phyloP scores from a whole-genome alignment of 2,329 filamentous ascomycete genomes.

The Gliomastix tumulicola region DNA sequence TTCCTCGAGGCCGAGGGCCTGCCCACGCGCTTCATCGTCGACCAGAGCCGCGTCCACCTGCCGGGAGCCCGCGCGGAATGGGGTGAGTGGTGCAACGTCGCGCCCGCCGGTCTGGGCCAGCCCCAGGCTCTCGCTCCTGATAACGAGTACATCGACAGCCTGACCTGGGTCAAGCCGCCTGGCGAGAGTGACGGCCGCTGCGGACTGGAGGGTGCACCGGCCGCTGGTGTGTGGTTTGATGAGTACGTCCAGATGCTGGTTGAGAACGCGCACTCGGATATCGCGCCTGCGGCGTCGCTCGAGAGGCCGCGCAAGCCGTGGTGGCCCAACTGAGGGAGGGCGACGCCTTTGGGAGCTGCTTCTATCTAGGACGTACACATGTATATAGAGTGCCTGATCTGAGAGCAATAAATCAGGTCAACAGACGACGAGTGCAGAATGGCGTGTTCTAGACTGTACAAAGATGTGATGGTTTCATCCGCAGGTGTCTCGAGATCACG shows the following conservation, averaged over 20 bases:
- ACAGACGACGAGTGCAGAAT: too few species aligned
- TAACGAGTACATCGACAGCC: constrained; percentile 24
- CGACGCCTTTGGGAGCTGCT: too few species aligned
- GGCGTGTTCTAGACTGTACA: too few species aligned
- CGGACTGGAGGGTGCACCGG: constrained; percentile 21
- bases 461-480: too few species aligned
- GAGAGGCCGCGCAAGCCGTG: constrained; percentile 5
- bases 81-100: constrained; percentile 34
- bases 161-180: constrained; percentile 33
- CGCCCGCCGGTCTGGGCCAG: constrained; percentile 23
- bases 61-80: constrained; percentile 24
- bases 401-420: too few species aligned
- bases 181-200: constrained; percentile 31
- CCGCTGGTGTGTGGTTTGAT: constrained; percentile 28
- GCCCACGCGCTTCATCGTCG: constrained; percentile 31
- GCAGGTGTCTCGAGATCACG: too few species aligned
- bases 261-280: constrained; percentile 21
- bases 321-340: too few species aligned
- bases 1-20: constrained; percentile 24
- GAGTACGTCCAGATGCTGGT: constrained; percentile 27
- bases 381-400: too few species aligned
- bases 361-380: too few species aligned
- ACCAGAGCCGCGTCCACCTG: constrained; percentile 27
- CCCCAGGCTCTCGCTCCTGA: constrained; percentile 21
- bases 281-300: constrained; percentile 6